Evolutionary conservation across 1,284 basidiomycete species (phyloP).

Genomic region (Papiliotrema terrestris): DNA sequence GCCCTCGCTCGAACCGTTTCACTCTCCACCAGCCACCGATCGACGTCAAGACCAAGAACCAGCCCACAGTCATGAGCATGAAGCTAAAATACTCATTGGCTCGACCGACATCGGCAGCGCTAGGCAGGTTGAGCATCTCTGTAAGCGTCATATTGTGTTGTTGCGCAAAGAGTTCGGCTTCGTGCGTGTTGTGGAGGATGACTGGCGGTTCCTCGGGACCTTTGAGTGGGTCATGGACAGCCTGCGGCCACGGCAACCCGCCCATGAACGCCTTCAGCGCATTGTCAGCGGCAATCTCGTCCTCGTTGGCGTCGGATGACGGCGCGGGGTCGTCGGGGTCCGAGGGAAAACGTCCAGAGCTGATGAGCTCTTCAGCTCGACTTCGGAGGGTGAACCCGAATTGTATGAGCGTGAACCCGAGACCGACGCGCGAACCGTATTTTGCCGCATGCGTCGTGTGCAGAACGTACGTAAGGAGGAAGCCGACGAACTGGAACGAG

Average conservation of each 20-base stretch:
- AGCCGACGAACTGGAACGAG: slow-evolving; percentile 96
- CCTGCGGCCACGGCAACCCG: slow-evolving; percentile 26
- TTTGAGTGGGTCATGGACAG: slow-evolving; percentile 16
- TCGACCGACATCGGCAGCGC: slow-evolving; percentile 45
- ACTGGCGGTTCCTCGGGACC: slow-evolving; percentile 18
- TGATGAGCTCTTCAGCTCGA: slow-evolving; percentile 45
- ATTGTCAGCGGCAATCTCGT: slow-evolving; percentile 37
- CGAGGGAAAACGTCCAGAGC: slow-evolving; percentile 36
- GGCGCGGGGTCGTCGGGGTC: slow-evolving; percentile 26
- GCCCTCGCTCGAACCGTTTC: slow-evolving; percentile 57
- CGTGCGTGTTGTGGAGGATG: slow-evolving; percentile 48
- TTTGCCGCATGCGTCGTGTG: slow-evolving; percentile 94
- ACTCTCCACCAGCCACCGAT: slow-evolving; percentile 77
- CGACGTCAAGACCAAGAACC: slow-evolving; percentile 81
- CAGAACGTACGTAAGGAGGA: slow-evolving; percentile 87
- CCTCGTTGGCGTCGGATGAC: slow-evolving; percentile 15
- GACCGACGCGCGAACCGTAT: slow-evolving; percentile 86
- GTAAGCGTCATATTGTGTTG: slow-evolving; percentile 41
- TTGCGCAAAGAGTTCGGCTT: slow-evolving; percentile 43
- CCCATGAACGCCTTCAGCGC: slow-evolving; percentile 42
- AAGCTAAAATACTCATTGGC: slow-evolving; percentile 80
- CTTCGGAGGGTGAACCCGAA: slow-evolving; percentile 80
- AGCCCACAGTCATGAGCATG: slow-evolving; percentile 86
- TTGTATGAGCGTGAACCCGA: slow-evolving; percentile 91
- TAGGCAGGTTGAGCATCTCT: slow-evolving; percentile 33